Conservation (phyloP, 1,139 yeast genomes). For the Blastobotrys indianensis region DNA sequence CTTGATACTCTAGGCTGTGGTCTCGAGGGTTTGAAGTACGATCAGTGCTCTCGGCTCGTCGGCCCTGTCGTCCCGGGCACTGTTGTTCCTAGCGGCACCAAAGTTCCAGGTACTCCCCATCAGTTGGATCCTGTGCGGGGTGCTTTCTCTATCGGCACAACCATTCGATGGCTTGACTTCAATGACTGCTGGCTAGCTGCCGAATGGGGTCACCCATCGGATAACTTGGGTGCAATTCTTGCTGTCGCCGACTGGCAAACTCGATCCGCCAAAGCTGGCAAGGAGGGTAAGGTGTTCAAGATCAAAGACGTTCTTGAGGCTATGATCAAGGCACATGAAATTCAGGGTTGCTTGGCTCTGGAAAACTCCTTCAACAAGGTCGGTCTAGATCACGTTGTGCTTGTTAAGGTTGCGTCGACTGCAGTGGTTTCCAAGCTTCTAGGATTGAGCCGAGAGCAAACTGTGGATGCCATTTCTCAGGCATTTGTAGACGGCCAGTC, state of each 20-base stretch:
- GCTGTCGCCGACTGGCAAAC: constrained; percentile 55
- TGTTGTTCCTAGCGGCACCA: constrained; percentile 48
- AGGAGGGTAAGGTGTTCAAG: constrained; percentile 40
- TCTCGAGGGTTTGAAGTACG: constrained; percentile 51
- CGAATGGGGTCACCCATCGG: constrained; percentile 63
- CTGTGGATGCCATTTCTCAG: constrained; percentile 50
- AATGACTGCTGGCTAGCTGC: constrained; percentile 63
- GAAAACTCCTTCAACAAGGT: constrained; percentile 55
- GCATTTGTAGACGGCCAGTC: constrained; percentile 58
- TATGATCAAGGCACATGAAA: constrained; percentile 58
- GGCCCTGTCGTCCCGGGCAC: constrained; percentile 55
- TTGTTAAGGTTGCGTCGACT: constrained; percentile 56
- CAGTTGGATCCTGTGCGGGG: constrained; percentile 52
- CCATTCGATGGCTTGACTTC: constrained; percentile 54
- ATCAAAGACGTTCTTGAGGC: constrained; percentile 46
- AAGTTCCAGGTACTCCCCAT: constrained; percentile 47
- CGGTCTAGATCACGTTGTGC: constrained; percentile 55
- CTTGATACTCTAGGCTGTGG: constrained; percentile 57
- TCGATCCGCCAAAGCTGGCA: constrained; percentile 40
- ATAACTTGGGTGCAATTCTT: constrained; percentile 51
- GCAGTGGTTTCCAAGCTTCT: constrained; percentile 53
- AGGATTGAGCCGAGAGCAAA: constrained; percentile 45
- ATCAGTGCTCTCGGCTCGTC: constrained; percentile 43
- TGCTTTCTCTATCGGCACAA: constrained; percentile 52
- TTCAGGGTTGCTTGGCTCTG: constrained; percentile 51